Percentiles rank a stretch among this genome's conserved stretches.
These are phyloP conservation scores for Cyberlindnera saturnus DNA, from an alignment of 805 yeast species.

Conservation along the genomic window DNA sequence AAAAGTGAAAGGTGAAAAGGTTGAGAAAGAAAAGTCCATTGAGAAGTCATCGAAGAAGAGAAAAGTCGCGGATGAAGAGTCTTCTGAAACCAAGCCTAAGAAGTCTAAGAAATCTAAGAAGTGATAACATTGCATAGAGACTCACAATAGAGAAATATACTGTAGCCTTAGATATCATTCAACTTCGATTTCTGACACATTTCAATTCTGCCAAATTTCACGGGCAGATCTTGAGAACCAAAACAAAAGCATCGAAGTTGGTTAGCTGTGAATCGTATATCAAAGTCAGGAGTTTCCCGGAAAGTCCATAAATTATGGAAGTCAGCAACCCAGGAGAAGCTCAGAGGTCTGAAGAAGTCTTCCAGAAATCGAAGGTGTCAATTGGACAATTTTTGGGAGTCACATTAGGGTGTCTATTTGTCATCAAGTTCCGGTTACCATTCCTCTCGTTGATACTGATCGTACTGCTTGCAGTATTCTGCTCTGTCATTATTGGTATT, in stretches of 20 bases:
- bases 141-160: neutral
- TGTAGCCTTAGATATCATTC: no score
- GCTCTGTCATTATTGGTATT: neutral
- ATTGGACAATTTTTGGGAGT: conserved; percentile 1
- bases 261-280: no score
- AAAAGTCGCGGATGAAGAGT: neutral
- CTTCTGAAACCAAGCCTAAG: neutral
- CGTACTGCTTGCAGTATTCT: neutral
- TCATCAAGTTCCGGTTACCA: conserved; percentile 4
- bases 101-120: conserved; percentile 6
- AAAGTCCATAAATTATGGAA: no score
- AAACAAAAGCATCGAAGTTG: no score
- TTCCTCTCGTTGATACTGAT: conserved; percentile 3
- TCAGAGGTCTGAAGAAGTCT: neutral
- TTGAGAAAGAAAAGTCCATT: conserved; percentile 10
- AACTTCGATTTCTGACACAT: no score
- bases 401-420: conserved; percentile 4
- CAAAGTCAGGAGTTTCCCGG: no score
- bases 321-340: no score
- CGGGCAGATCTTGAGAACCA: no score
- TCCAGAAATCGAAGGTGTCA: neutral
- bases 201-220: no score
- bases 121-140: neutral
- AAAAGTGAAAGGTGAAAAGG: conserved; percentile 10
- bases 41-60: conserved; percentile 14